Evolutionary conservation across 2,329 filamentous ascomycete genomes (phyloP).

Genomic region (Colletotrichum musae): DNA sequence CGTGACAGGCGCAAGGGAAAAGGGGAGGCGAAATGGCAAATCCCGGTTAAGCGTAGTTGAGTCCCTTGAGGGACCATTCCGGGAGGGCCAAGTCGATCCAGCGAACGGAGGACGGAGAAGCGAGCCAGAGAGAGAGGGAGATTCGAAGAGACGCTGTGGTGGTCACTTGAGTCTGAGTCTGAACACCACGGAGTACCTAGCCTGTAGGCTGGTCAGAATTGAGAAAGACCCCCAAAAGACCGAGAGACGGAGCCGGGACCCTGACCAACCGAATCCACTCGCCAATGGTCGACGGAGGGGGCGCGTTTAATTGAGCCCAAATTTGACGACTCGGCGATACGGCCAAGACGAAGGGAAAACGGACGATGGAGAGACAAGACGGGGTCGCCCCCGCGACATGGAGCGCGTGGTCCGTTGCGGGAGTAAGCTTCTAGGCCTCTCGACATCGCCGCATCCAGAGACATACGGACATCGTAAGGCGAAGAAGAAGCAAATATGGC

Average conservation of each 20-base stretch:
- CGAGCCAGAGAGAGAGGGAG: background rate
- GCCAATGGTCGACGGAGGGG: slow-evolving; percentile 14
- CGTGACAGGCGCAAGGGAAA: slow-evolving; percentile 23
- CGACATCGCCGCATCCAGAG: background rate
- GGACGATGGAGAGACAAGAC: slow-evolving; percentile 23
- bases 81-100: slow-evolving; percentile 31
- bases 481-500: slow-evolving; percentile 27
- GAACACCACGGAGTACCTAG: too few species aligned
- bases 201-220: background rate
- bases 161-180: too few species aligned
- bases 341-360: background rate
- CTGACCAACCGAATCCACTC: slow-evolving; percentile 37
- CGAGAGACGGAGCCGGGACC: slow-evolving; percentile 21
- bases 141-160: too few species aligned
- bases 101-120: background rate
- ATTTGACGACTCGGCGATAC: slow-evolving; percentile 18
- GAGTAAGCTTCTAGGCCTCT: slow-evolving; percentile 13
- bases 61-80: slow-evolving; percentile 7
- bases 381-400: background rate
- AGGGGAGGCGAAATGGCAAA: slow-evolving; percentile 37
- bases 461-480: slow-evolving; percentile 2
- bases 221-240: background rate
- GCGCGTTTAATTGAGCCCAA: slow-evolving; percentile 22
- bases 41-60: slow-evolving; percentile 32
- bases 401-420: slow-evolving; percentile 9